phyloP scores from a whole-genome alignment of 495 filamentous ascomycete species.

The Podospora anserina region DNA sequence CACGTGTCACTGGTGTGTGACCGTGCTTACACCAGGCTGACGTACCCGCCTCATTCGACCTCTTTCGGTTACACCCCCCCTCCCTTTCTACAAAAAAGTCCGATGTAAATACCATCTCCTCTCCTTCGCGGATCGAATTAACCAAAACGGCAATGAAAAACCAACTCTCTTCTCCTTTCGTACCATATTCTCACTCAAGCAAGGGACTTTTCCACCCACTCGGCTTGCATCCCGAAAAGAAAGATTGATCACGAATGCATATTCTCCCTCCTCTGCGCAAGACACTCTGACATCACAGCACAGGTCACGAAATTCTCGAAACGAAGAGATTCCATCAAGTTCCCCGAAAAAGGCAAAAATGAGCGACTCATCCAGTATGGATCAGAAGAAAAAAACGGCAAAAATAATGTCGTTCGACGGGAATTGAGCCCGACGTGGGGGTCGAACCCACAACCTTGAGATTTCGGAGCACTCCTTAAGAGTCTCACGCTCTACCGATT shows the following conservation, averaged over 20 bases:
- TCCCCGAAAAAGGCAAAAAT: neutral
- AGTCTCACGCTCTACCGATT: conserved; percentile 84
- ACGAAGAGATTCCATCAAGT: too few relatives aligned
- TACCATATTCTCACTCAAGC: neutral
- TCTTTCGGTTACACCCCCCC: neutral
- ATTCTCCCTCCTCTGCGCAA: too few relatives aligned
- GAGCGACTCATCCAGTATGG: neutral
- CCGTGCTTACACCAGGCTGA: neutral
- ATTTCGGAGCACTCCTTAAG: conserved; percentile 49
- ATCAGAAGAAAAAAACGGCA: conserved; percentile 6
- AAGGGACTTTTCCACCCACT: neutral
- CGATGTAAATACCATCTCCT: neutral
- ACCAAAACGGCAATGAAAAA: neutral
- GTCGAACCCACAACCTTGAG: conserved; percentile 31
- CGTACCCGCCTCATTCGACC: neutral
- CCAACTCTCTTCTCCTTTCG: neutral
- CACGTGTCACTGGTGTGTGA: neutral
- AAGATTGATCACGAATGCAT: too few relatives aligned
- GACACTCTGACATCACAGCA: too few relatives aligned
- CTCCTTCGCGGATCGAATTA: neutral
- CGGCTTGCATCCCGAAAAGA: neutral
- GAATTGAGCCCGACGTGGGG: conserved; percentile 30
- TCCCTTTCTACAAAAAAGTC: neutral
- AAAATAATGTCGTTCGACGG: conserved; percentile 17
- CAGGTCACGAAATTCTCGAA: too few relatives aligned